Evolutionary conservation across 1,139 yeast genomes (phyloP).

Genomic region (Geotrichum phurueaensis): DNA sequence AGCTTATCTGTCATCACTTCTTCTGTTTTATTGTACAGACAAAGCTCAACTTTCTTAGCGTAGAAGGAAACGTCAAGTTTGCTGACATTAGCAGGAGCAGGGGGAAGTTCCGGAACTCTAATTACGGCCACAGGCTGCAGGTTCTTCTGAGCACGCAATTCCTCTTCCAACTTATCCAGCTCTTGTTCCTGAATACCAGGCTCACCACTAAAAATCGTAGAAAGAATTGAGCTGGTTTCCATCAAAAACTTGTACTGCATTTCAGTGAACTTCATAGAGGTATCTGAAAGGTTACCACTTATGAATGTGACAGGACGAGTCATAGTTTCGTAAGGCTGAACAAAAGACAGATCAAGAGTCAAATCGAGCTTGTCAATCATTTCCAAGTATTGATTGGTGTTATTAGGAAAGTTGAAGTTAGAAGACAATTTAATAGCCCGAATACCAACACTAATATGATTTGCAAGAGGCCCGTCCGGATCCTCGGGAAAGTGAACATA

Average conservation of each 20-base stretch:
- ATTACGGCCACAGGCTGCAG: conserved; percentile 16
- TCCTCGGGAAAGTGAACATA: conserved; percentile 39
- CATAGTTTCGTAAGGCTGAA: conserved; percentile 35
- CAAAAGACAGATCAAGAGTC: conserved; percentile 53
- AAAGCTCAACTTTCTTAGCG: conserved; percentile 59
- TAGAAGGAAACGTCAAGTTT: conserved; percentile 37
- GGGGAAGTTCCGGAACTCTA: conserved; percentile 4
- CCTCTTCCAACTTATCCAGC: conserved; percentile 47
- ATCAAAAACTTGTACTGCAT: conserved; percentile 60
- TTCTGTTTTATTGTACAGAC: conserved; percentile 56
- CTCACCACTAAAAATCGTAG: conserved; percentile 48
- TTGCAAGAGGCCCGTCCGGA: conserved; percentile 26
- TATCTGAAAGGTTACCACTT: conserved; percentile 58
- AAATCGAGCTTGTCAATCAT: conserved; percentile 69
- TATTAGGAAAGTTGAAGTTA: conserved; percentile 46
- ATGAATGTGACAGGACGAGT: conserved; percentile 50
- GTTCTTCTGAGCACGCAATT: conserved; percentile 28
- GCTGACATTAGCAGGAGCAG: conserved; percentile 9
- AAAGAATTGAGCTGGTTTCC: conserved; percentile 51
- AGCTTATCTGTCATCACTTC: conserved; percentile 32
- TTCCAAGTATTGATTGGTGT: conserved; percentile 48
- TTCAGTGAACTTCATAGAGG: conserved; percentile 68
- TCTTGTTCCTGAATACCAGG: conserved; percentile 49
- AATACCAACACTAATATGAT: conserved; percentile 64
- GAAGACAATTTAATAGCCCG: conserved; percentile 65